phyloP scores from a whole-genome alignment of 2,329 filamentous ascomycete genomes.

The Byssothecium circinans region DNA sequence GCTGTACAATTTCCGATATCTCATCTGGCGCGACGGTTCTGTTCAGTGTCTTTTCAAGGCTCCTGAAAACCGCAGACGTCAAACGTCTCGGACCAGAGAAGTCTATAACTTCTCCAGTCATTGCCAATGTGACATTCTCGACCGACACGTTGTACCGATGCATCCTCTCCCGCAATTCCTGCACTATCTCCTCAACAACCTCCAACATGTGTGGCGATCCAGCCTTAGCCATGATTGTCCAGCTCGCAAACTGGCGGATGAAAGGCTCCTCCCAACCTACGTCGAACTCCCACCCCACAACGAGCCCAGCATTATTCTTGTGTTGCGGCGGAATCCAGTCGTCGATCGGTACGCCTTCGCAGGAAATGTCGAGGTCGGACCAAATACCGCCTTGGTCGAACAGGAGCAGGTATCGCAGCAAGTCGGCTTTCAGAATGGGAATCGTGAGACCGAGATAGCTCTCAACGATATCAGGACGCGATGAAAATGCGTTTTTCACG shows the following conservation, averaged over 20 bases:
- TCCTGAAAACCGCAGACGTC: constrained; percentile 27
- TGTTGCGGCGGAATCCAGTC: constrained; percentile 44
- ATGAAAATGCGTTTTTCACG: constrained; percentile 36
- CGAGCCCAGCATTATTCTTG: constrained; percentile 29
- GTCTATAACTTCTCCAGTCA: constrained; percentile 34
- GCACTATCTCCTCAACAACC: constrained; percentile 34
- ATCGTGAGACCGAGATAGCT: constrained; percentile 39
- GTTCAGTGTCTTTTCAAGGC: constrained; percentile 21
- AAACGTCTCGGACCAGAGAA: constrained; percentile 32
- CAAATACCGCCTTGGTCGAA: constrained; percentile 47
- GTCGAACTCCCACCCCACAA: constrained; percentile 48
- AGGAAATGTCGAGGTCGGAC: constrained; percentile 47
- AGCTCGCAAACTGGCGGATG: constrained; percentile 31
- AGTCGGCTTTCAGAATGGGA: constrained; percentile 47
- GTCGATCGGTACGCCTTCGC: constrained; percentile 33
- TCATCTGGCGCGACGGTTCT: constrained; percentile 15
- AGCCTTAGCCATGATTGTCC: constrained; percentile 35
- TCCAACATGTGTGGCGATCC: constrained; percentile 24
- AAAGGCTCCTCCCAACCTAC: constrained; percentile 20
- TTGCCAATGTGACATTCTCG: constrained; percentile 16
- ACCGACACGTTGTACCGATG: constrained; percentile 17
- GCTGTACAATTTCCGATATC: constrained; percentile 23
- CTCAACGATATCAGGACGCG: constrained; percentile 44
- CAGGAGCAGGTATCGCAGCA: constrained; percentile 49
- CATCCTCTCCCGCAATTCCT: constrained; percentile 13